Evolutionary conservation across 2,329 filamentous ascomycete genomes (phyloP), one percentile per base, ranked within the genome.

Genomic region (Periglandula ipomoeae): DNA sequence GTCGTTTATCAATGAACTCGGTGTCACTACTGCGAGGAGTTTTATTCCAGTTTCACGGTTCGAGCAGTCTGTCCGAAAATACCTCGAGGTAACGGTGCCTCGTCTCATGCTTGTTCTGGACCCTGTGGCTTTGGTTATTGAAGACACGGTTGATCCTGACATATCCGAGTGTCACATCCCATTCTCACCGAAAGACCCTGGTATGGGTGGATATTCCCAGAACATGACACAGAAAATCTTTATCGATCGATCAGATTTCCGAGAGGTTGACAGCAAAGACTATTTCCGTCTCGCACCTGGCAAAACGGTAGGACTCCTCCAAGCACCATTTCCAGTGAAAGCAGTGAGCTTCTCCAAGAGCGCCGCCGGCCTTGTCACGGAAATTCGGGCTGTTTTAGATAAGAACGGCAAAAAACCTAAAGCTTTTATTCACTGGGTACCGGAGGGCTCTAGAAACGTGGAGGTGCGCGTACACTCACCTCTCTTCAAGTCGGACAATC

Each of bases 341-440:
- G 85, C 83, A 2, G 81, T 77, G 0, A 79, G 79, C 2, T 89
- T 87, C 66, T 73, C 75, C 44, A 88, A 83, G 57, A 84, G 89
- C 54, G 64, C 70, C 1, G 79, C 76, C 3, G 85, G 84, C 46
- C 74, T 75, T 50, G 77, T 91, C 44, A 83, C 74, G 2, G 78
- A 81, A 53, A 79, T 93, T 50, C 75, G 74, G 32, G 85, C 62
- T 19, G 59, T 67, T 1, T 85, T 82, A 48, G 84, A 87, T 53
- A 85, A 85, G 51, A 84, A 87, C 52, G 79, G 75, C 17, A 82
- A 84, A 61, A 79, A 81, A 58, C 81, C 85, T 38, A 91, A 94
- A 70, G 83, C 89, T 1, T 87, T 81, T 61, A 95, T 96, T 63
- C 89, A 95, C 62, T 96, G 91, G 91, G 87, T 95, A 17, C 61